A percentile compares a stretch with the other conserved stretches of the same genome.
Conservation (phyloP, 2,329 filamentous ascomycete species). For the Emmonsia crescens region DNA sequence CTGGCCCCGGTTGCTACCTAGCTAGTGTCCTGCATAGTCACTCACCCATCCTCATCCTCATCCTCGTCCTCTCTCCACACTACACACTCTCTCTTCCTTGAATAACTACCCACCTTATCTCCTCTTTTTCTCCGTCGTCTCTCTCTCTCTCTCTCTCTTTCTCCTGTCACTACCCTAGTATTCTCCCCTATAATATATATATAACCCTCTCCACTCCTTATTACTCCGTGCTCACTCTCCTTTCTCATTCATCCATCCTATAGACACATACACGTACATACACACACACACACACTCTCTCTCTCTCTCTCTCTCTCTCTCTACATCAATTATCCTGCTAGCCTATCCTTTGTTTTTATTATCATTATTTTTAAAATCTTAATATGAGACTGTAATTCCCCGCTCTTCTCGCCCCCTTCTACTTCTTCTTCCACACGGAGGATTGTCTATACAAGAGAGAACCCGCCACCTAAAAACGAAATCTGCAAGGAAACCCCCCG, state of each 20-base stretch:
- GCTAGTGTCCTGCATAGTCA: no score
- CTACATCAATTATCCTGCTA: slow-evolving; percentile 1
- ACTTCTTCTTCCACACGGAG: not conserved
- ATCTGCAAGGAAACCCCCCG: not conserved
- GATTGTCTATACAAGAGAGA: not conserved
- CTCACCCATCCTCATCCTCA: no score
- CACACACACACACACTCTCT: no score
- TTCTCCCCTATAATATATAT: not conserved
- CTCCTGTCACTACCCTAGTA: slow-evolving; percentile 2
- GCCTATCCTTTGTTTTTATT: slow-evolving; percentile 3
- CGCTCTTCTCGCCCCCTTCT: not conserved
- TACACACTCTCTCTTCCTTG: no score
- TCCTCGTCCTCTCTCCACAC: not conserved
- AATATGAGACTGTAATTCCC: not conserved
- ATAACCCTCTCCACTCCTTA: slow-evolving; percentile 7
- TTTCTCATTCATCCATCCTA: not conserved
- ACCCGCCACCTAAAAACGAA: not conserved
- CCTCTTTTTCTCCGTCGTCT: not conserved
- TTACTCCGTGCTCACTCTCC: not conserved
- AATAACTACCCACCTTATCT: not conserved
- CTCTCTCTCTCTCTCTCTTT: no score
- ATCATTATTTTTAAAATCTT: not conserved
- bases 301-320: no score
- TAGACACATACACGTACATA: no score
- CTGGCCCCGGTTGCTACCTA: no score